Conservation (phyloP, 2,329 filamentous ascomycete genomes). For the Fusarium duplospermum region DNA sequence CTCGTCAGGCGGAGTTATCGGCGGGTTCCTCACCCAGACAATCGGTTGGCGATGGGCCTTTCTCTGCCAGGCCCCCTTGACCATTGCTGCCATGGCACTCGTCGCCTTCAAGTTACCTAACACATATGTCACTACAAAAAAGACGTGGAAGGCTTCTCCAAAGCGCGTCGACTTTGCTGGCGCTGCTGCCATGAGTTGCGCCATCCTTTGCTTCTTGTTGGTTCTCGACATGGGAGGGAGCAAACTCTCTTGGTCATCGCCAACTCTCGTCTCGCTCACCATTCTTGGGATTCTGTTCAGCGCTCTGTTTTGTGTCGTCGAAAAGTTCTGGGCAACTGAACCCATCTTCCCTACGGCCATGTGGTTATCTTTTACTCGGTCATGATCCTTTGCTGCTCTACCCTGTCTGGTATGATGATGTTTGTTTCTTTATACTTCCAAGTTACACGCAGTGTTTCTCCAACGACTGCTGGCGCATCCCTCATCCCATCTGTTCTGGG, state of each 20-base stretch:
- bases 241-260: not conserved
- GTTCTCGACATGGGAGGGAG: conserved; percentile 3
- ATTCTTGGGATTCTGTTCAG: not conserved
- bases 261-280: not conserved
- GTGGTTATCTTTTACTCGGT: conserved; percentile 2
- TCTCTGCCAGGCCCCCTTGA: conserved; percentile 4
- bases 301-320: not conserved
- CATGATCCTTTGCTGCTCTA: conserved; percentile 6
- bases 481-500: conserved; percentile 8
- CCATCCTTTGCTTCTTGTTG: not conserved
- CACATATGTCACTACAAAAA: not conserved
- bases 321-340: conserved; percentile 1
- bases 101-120: not conserved
- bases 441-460: not conserved
- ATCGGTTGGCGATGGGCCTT: conserved; percentile 28
- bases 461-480: not conserved
- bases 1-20: conserved; percentile 16
- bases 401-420: conserved; percentile 8
- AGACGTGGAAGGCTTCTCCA: not conserved
- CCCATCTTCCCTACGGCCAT: conserved; percentile 7
- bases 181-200: not conserved
- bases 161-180: conserved; percentile 9
- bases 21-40: conserved; percentile 7
- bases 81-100: not conserved
- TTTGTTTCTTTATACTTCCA: conserved; percentile 17